These are phyloP conservation scores for Fusarium liriodendri DNA, from an alignment of 2,329 filamentous ascomycete genomes.

Conservation along the genomic window DNA sequence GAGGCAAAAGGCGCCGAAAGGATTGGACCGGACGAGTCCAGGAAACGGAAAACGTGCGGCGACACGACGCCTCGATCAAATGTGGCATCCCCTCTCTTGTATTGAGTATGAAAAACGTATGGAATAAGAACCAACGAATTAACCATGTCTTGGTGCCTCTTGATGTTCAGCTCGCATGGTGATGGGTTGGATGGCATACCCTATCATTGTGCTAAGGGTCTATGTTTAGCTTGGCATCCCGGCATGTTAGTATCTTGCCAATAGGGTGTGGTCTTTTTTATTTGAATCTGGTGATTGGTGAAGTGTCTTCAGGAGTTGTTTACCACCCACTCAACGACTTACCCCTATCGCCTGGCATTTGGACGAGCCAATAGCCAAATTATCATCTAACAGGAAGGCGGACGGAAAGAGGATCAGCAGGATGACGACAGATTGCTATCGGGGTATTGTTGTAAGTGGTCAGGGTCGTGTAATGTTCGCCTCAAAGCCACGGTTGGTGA, in stretches of 20 bases:
- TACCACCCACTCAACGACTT: accelerated
- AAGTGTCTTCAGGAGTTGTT: background rate
- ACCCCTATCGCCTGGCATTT: background rate
- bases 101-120: constrained; percentile 41
- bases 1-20: constrained; percentile 22
- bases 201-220: background rate
- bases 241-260: background rate
- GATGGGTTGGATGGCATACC: background rate
- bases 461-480: background rate
- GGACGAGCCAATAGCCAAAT: background rate
- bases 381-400: background rate
- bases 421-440: background rate
- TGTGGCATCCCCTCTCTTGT: constrained; percentile 56
- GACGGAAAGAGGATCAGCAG: background rate
- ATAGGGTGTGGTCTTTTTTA: background rate
- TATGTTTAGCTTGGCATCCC: background rate
- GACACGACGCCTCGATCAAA: constrained; percentile 42
- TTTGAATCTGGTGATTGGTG: background rate
- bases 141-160: background rate
- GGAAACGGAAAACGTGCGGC: constrained; percentile 36
- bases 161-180: background rate
- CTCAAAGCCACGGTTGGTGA: background rate
- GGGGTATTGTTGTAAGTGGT: background rate
- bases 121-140: constrained; percentile 29
- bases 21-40: constrained; percentile 8